Base-by-base conservation (phyloP, 2,329 filamentous ascomycete genomes). In the Pseudocercospora eumusae region DNA sequence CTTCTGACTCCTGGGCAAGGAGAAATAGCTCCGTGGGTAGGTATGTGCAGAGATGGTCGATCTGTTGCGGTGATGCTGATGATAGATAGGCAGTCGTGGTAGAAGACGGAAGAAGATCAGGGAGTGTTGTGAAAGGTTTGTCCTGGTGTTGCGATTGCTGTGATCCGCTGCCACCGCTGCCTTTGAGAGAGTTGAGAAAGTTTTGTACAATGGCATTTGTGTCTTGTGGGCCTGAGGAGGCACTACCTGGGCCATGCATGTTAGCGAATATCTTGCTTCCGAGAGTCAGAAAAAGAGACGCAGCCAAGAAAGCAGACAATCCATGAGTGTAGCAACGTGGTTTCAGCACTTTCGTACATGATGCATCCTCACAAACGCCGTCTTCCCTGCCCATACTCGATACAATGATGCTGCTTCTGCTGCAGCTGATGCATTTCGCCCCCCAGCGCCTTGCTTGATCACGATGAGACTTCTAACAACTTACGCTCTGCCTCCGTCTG, bases 401-500 rank as follows among this genome's bases (percentile, higher is more conserved):
- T 45, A 49, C 27, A 31, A 20, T 40, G 28, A 23, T 42, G 20
- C 56, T 47, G 31, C 4, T 25, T 54, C 31, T 53, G 5, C 11
- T 36, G 52, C 52, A 40, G 28, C 52, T 50, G 57, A 56, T 56
- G 56, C 36, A 47, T 13, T 40, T 53, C 52, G 23, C 45, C 63
- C 63, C 18, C 47, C 45, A 45, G 54, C 63, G 56, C 56, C 60
- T 50, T 40, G 57, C 57, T 40, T 28, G 57, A 33, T 33, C 42
- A 53, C 52, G 33, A 44, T 27, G 53, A 47, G 20, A 49, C 40
- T 59, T 49, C 33, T 31, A 42, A 52, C 28, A 56, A 99, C 96
- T 93, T 98, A 99, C 95, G 93, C 95, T 97, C 95, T 88, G 80
- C 91, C 96, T 74, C 96, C 95, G 79, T 98, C 95, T 70, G 92